Percentiles rank a stretch among this genome's conserved stretches.
phyloP scores from a whole-genome alignment of 345 rosid genomes.

The Firmiana major region DNA sequence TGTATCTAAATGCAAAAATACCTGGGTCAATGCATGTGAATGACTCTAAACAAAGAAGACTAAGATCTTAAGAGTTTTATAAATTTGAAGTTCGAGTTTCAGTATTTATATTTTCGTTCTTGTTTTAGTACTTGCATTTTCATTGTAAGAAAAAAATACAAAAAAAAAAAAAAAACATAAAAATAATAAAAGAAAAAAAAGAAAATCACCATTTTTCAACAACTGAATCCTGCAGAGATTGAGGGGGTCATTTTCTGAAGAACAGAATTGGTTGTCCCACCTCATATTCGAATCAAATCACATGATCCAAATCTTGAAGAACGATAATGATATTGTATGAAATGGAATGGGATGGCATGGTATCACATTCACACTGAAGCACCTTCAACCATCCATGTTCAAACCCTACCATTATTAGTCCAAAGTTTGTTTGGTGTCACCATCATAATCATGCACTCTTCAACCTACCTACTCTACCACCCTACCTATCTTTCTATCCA shows the following conservation, averaged over 20 bases:
- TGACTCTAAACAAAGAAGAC: neutral
- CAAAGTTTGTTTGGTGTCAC: slow-evolving; percentile 4
- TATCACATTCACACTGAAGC: neutral
- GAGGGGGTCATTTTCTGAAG: neutral
- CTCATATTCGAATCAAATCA: neutral
- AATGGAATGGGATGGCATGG: neutral
- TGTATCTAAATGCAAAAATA: neutral
- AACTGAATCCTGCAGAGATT: no score
- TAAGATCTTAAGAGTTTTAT: no score
- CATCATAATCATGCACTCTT: neutral
- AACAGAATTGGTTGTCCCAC: neutral
- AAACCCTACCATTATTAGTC: neutral
- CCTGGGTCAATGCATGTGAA: neutral
- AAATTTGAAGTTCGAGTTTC: no score
- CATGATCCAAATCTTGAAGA: neutral
- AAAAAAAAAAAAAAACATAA: no score
- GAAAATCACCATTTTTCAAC: neutral
- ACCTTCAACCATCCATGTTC: neutral
- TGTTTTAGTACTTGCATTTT: no score
- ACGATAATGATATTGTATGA: neutral
- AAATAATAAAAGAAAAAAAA: no score
- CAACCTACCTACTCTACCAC: neutral
- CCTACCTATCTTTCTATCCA: neutral
- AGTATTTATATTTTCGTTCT: no score
- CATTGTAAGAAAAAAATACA: no score